These are phyloP conservation scores for Stachybotrys elegans DNA, from an alignment of 2,329 filamentous ascomycete genomes.

Conservation along the genomic window DNA sequence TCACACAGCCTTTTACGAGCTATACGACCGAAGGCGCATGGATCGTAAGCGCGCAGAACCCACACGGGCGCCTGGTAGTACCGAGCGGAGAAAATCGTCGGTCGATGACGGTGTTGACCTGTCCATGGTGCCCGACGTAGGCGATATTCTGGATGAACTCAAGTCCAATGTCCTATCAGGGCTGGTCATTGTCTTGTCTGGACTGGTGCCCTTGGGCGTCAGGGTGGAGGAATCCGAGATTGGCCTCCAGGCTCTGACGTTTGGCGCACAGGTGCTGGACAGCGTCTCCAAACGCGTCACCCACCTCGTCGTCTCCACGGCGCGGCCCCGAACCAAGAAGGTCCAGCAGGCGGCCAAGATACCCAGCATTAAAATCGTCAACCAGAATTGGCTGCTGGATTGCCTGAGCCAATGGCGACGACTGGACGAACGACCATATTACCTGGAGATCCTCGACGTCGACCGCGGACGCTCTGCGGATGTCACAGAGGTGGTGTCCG, in stretches of 20 bases:
- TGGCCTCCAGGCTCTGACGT: slow-evolving; percentile 78
- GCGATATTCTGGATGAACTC: slow-evolving; percentile 74
- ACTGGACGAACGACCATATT: slow-evolving; percentile 72
- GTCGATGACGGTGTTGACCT: slow-evolving; percentile 39
- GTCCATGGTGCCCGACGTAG: slow-evolving; percentile 72
- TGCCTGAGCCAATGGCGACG: slow-evolving; percentile 80
- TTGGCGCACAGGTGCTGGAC: slow-evolving; percentile 64
- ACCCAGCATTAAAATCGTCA: slow-evolving; percentile 82
- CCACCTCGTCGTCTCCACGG: slow-evolving; percentile 67
- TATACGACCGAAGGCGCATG: slow-evolving; percentile 60
- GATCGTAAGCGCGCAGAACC: slow-evolving; percentile 28
- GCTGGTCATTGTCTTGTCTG: slow-evolving; percentile 80
- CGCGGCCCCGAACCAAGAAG: slow-evolving; percentile 78
- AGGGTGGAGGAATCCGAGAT: slow-evolving; percentile 80
- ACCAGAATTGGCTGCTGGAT: slow-evolving; percentile 81
- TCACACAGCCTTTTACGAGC: slow-evolving; percentile 75
- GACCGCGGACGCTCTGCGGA: slow-evolving; percentile 44
- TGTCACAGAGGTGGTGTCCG: slow-evolving; percentile 23
- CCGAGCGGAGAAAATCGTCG: slow-evolving; percentile 21
- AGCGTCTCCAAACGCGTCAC: slow-evolving; percentile 60
- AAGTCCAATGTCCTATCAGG: slow-evolving; percentile 72
- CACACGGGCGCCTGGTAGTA: slow-evolving; percentile 28
- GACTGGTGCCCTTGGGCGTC: slow-evolving; percentile 77
- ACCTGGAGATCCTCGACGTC: slow-evolving; percentile 68
- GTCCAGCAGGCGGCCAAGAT: slow-evolving; percentile 80